Evolutionary conservation across 2,329 filamentous ascomycete genomes (phyloP), one percentile per base, ranked within the genome.

Genomic region (Dactylellina leptospora): DNA sequence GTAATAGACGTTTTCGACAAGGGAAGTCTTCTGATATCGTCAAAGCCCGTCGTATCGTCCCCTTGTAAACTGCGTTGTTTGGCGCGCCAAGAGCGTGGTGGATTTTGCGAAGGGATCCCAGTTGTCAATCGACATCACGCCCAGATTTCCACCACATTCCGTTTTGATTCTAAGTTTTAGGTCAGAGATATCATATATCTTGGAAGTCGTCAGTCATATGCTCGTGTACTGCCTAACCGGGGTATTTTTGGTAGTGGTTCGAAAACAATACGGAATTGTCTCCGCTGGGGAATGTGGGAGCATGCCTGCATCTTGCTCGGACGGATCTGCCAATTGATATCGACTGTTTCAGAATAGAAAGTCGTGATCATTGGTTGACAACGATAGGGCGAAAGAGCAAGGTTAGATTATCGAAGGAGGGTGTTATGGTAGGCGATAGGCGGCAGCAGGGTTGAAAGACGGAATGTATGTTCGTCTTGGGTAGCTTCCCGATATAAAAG

Each of bases 401-500:
- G n/a, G 61, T 25, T 51, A 27, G 22, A 59, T 45, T 33, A 36
- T 58, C 25, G 62, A n/a, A n/a, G 11, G 6, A 54, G 62, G 56
- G 40, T n/a, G n/a, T 45, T 22, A 30, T 50, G 18, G 25, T 53
- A 71, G 50, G 63, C 56, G 68, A 63, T 64, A 62, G 60, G 44
- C 68, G 59, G 45, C 53, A 25, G 47, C 53, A 71, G 66, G 64
- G 66, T 63, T 53, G 28, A 20, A 62, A 58, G 66, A 53, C 45
- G 58, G 58, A 71, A 61, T 62, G 50, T 62, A 55, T 36, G 42
- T 58, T 59, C 28, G 51, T 30, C 38, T 63, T 63, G 27, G n/a
- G 20, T 59, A 72, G 47, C 68, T 72, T 64, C 68, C 68, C 28
- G 47, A 72, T 72, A 42, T 40, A 72, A 72, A 60, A 72, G 59